These are phyloP conservation scores for Spathaspora sp. DNA, from an alignment of 1,139 yeast species.

Conservation along the genomic window DNA sequence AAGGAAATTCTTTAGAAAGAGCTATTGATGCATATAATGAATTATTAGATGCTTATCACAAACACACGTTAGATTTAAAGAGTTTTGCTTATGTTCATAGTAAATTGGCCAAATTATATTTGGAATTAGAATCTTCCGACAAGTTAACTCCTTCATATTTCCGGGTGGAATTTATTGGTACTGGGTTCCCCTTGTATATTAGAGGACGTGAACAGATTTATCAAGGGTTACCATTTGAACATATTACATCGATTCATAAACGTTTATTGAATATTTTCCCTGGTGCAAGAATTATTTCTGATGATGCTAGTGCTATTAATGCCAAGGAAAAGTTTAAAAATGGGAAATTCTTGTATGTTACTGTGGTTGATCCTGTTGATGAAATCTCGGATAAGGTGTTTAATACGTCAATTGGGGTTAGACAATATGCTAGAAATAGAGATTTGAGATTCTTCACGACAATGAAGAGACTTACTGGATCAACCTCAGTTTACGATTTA, in stretches of 20 bases:
- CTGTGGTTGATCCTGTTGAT: slow-evolving; percentile 68
- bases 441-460: slow-evolving; percentile 70
- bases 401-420: slow-evolving; percentile 56
- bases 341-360: slow-evolving; percentile 74
- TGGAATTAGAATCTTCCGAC: slow-evolving; percentile 68
- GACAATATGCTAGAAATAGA: slow-evolving; percentile 70
- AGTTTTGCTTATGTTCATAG: slow-evolving; percentile 75
- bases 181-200: slow-evolving; percentile 77
- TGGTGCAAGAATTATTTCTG: slow-evolving; percentile 73
- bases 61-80: slow-evolving; percentile 70
- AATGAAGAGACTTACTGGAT: slow-evolving; percentile 72
- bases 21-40: slow-evolving; percentile 80
- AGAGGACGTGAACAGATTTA: slow-evolving; percentile 77
- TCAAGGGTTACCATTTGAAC: slow-evolving; percentile 88
- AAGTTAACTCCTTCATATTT: slow-evolving; percentile 77
- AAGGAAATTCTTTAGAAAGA: slow-evolving; percentile 73
- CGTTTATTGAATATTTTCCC: slow-evolving; percentile 74
- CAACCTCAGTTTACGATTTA: slow-evolving; percentile 68
- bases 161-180: slow-evolving; percentile 78
- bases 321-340: slow-evolving; percentile 47
- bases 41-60: slow-evolving; percentile 71
- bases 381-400: slow-evolving; percentile 50
- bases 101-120: slow-evolving; percentile 66
- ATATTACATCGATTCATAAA: slow-evolving; percentile 79
- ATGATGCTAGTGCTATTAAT: slow-evolving; percentile 60